Evolutionary conservation across 2,329 filamentous ascomycete species (phyloP).

Genomic region (Cercospora citrullina): DNA sequence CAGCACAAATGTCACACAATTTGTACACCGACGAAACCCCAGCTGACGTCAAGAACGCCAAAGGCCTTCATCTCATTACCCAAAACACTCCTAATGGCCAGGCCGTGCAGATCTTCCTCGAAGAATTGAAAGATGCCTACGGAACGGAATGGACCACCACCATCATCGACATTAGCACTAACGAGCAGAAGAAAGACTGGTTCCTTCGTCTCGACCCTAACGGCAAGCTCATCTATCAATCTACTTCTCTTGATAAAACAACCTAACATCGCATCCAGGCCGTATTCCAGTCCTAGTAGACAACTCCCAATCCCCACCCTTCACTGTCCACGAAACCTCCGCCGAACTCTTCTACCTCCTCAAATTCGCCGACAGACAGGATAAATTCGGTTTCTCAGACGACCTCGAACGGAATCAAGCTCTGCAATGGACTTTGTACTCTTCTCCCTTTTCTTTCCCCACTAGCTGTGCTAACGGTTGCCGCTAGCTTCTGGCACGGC

Average conservation of each 20-base stretch:
- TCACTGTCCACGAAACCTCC: slow-evolving; percentile 55
- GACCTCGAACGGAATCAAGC: slow-evolving; percentile 52
- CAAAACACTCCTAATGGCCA: slow-evolving; percentile 54
- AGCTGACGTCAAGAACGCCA: slow-evolving; percentile 49
- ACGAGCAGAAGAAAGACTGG: slow-evolving; percentile 59
- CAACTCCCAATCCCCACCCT: slow-evolving; percentile 51
- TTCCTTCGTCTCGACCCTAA: slow-evolving; percentile 49
- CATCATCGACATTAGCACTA: slow-evolving; percentile 53
- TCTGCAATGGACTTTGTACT: slow-evolving; percentile 53
- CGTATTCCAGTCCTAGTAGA: slow-evolving; percentile 55
- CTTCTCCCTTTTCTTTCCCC: too few species aligned
- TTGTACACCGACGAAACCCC: slow-evolving; percentile 50
- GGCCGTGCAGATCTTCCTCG: slow-evolving; percentile 56
- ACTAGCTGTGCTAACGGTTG: background rate
- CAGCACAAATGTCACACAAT: slow-evolving; percentile 39
- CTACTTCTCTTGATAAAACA: background rate
- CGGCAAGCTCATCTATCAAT: slow-evolving; percentile 13
- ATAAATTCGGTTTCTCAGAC: slow-evolving; percentile 55
- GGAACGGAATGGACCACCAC: slow-evolving; percentile 52
- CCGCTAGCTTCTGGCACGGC: slow-evolving; percentile 51
- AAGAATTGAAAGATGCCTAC: slow-evolving; percentile 55
- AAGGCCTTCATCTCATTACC: slow-evolving; percentile 56
- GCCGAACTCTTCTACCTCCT: slow-evolving; percentile 57
- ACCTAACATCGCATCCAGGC: slow-evolving; percentile 24
- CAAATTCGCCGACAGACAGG: slow-evolving; percentile 51